Conservation (phyloP, 805 yeast genomes). For the Pichia kluyveri region DNA sequence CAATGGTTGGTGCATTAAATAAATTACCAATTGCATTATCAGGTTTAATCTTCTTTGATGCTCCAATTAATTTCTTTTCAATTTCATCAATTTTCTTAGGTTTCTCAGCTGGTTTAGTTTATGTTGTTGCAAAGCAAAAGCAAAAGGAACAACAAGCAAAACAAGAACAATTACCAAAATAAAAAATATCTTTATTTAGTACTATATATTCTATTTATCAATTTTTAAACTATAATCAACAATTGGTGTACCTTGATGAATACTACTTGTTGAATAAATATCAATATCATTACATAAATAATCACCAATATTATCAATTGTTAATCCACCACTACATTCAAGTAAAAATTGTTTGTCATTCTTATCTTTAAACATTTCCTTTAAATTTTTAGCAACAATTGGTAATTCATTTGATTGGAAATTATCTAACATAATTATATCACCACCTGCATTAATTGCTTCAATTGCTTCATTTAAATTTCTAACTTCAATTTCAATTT, state of each 20-base stretch:
- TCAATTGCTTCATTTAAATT: constrained; percentile 79
- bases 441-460: constrained; percentile 93
- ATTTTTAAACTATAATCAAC: constrained; percentile 83
- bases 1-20: constrained; percentile 99
- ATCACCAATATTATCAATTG: constrained; percentile 50
- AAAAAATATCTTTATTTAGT: no score
- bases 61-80: constrained; percentile 88
- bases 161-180: constrained; percentile 26
- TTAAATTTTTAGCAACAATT: constrained; percentile 55
- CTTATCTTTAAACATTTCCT: constrained; percentile 42
- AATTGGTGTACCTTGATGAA: constrained; percentile 84
- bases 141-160: constrained; percentile 43
- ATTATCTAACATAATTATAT: constrained; percentile 89
- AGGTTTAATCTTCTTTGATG: constrained; percentile 90
- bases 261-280: constrained; percentile 81
- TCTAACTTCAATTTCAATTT: constrained; percentile 90
- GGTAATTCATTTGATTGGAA: constrained; percentile 61
- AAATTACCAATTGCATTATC: constrained; percentile 95
- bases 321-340: constrained; percentile 91
- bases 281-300: constrained; percentile 76
- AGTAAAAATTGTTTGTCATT: constrained; percentile 40
- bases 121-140: constrained; percentile 91
- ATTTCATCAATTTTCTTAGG: constrained; percentile 86
- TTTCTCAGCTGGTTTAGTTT: constrained; percentile 90
- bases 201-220: constrained; percentile 11